Evolutionary conservation across 805 yeast species (phyloP).

Genomic region (Pichia thaimueangensis): DNA sequence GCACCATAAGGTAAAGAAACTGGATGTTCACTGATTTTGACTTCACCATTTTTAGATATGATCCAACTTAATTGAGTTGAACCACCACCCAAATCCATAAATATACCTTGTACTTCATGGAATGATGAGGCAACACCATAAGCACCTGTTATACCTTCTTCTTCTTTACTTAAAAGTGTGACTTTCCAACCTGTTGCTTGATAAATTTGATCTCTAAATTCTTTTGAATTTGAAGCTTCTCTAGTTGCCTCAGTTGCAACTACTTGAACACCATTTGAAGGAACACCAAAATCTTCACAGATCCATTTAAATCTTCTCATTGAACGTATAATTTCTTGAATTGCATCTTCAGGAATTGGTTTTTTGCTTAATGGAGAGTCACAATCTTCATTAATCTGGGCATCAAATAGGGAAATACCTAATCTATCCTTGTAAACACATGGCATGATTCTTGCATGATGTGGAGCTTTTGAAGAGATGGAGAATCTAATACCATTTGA

Average conservation of each 20-base stretch:
- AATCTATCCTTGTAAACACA: conserved; percentile 70
- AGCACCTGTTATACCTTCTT: conserved; percentile 62
- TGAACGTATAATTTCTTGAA: conserved; percentile 53
- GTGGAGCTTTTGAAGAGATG: conserved; percentile 61
- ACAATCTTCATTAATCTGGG: conserved; percentile 37
- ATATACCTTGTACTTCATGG: conserved; percentile 58
- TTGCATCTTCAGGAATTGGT: conserved; percentile 53
- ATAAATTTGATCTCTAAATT: conserved; percentile 48
- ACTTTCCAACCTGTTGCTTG: conserved; percentile 65
- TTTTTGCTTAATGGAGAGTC: conserved; percentile 25
- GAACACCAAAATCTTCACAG: conserved; percentile 71
- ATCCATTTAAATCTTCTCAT: conserved; percentile 62
- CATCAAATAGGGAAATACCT: conserved; percentile 63
- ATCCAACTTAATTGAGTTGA: conserved; percentile 68
- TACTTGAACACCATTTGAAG: conserved; percentile 50
- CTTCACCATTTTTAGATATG: conserved; percentile 46
- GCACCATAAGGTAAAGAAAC: conserved; percentile 71
- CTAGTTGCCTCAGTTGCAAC: conserved; percentile 74
- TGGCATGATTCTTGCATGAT: conserved; percentile 71
- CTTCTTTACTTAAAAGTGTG: conserved; percentile 49
- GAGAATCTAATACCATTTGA: conserved; percentile 71
- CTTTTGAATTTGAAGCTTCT: conserved; percentile 58
- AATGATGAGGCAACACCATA: conserved; percentile 73
- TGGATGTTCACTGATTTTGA: conserved; percentile 49
- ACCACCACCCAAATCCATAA: conserved; percentile 72